A percentile compares a stretch with the other conserved stretches of the same genome.
These are phyloP conservation scores for Synchytrium microbalum DNA, from an alignment of 371 early-diverging fungal species.

Conservation along the genomic window DNA sequence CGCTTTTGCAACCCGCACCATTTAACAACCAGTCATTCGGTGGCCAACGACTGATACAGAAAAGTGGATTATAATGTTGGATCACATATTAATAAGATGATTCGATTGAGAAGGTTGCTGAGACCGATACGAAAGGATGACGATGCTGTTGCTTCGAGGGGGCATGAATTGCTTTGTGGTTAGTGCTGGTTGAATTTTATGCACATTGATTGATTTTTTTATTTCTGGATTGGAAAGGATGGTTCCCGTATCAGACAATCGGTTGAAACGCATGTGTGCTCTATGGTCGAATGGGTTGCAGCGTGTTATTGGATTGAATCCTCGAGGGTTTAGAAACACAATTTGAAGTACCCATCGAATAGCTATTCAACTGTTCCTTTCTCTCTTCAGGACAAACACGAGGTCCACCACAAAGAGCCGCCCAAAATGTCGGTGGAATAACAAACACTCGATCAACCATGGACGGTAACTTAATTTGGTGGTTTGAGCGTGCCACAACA, in stretches of 20 bases:
- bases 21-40: slow-evolving; percentile 76
- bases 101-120: slow-evolving; percentile 28
- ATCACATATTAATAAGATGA: slow-evolving; percentile 55
- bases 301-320: slow-evolving; percentile 86
- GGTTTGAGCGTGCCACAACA: slow-evolving; percentile 60
- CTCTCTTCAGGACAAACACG: background rate
- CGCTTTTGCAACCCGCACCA: slow-evolving; percentile 78
- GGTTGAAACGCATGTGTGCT: slow-evolving; percentile 74
- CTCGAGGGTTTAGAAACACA: slow-evolving; percentile 59
- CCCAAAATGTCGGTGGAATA: slow-evolving; percentile 45
- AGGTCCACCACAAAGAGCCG: slow-evolving; percentile 49
- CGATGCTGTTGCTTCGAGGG: slow-evolving; percentile 20
- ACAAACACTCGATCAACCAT: slow-evolving; percentile 48
- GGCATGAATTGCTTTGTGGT: slow-evolving; percentile 25
- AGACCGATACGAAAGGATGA: background rate
- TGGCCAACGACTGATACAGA: slow-evolving; percentile 83
- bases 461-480: slow-evolving; percentile 78
- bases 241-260: slow-evolving; percentile 81
- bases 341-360: slow-evolving; percentile 3
- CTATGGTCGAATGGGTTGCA: slow-evolving; percentile 66
- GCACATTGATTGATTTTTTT: slow-evolving; percentile 37
- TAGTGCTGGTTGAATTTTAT: background rate
- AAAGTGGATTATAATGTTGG: slow-evolving; percentile 84
- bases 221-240: slow-evolving; percentile 66
- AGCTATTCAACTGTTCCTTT: background rate